Evolutionary conservation across 495 filamentous ascomycete genomes (phyloP), one percentile per base, ranked within the genome.

Genomic region (Penicillium simplicissimum): DNA sequence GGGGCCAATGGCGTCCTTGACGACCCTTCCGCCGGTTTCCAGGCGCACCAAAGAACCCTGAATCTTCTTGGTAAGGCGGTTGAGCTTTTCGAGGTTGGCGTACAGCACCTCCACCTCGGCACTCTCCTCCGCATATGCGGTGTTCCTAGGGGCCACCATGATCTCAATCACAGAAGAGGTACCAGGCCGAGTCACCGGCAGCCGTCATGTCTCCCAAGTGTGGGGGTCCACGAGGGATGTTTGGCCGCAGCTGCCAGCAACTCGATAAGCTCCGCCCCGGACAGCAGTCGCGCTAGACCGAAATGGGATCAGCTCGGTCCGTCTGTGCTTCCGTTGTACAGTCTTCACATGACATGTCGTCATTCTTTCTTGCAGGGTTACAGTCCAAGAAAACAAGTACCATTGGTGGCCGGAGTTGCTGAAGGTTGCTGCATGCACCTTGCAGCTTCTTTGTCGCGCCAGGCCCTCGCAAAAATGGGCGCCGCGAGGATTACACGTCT

Each of bases 1-100:
- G 9, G 96, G 96, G 1, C 93, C 91, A 51, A 96, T 92, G 10
- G 96, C 92, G 61, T 96, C 89, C 60, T 93, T 88, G 15, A 98
- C 92, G 52, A 87, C 92, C 71, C 92, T 91, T 19, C 92, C 95
- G 52, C 90, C 92, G 34, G 87, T 87, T 63, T 97, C 91, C 13
- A 99, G 78, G 66, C 94, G 85, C 34, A 87, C 86, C 55, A 97
- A 81, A 31, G 92, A 96, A 19, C 90, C 87, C 73, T 93, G 86
- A 63, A 99, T 97, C 80, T 96, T 97, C 77, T 93, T 96, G 34
- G 91, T 96, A 67, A 98, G 84, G 52, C 77, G 69, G 59, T 87
- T 85, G 63, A 87, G 81, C 75, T 88, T 89, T 60, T 85, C 82
- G 57, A 88, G 80, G 67, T 87, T 87, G 51, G 87, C 86, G 61